A percentile compares a stretch with the other conserved stretches of the same genome.
Conservation (phyloP, 441 rosid species). For the Pelargonium cotyledonis region DNA sequence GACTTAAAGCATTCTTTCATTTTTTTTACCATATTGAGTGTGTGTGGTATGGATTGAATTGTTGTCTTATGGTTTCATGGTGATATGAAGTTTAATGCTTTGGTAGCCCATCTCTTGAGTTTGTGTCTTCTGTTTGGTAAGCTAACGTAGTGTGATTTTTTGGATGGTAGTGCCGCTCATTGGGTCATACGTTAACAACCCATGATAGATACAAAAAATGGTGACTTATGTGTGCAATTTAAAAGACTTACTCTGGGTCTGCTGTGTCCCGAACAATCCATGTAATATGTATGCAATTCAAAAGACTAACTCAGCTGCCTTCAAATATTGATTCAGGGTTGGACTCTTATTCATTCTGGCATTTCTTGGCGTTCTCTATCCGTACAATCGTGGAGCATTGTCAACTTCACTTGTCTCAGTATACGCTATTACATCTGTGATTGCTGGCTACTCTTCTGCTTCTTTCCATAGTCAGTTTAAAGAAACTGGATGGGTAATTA, state of each 20-base stretch:
- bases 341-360: constrained; percentile 45
- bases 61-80: neutral
- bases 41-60: neutral
- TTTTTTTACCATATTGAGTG: neutral
- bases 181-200: neutral
- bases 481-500: constrained; percentile 61
- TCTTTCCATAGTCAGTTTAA: constrained; percentile 57
- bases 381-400: constrained; percentile 60
- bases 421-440: constrained; percentile 57
- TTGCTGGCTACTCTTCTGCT: constrained; percentile 61
- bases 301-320: neutral
- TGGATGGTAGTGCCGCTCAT: neutral
- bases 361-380: constrained; percentile 58
- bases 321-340: constrained; percentile 37
- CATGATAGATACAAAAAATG: neutral
- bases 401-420: constrained; percentile 46
- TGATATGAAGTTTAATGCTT: neutral
- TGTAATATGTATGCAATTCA: neutral
- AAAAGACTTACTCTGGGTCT: no score
- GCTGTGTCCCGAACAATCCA: neutral
- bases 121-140: neutral
- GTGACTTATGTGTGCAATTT: neutral
- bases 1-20: neutral
- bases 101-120: neutral
- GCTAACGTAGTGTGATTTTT: neutral